Base-by-base conservation (phyloP, 768 basidiomycete genomes). In the Dacryopinax primogenitus region DNA sequence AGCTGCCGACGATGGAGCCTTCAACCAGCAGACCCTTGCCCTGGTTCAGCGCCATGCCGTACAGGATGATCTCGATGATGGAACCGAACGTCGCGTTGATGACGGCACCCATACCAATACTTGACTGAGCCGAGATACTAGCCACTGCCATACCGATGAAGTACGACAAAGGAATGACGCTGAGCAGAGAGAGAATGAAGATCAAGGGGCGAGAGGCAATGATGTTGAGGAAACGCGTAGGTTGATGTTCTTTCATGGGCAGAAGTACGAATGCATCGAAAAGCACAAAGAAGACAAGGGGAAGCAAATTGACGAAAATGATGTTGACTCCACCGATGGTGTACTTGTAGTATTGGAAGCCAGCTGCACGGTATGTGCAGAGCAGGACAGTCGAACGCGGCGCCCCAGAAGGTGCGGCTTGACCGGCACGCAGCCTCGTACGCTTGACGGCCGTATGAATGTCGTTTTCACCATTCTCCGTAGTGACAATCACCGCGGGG, bases 141-240 rank as follows among this genome's bases (percentile, higher is more conserved):
- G 96, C 96, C 67, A 99, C 96, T 7, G 96, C 96, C 96, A 97
- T 97, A 18, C 96, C 96, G 72, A 99, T 98, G 78, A 99, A 99
- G 79, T 99, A 99, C 7, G 90, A 93, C 21, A 99, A 81, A 0
- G 96, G 96, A 69, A 99, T 98, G 71, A 99, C 92, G 69, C 90
- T 91, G 30, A 88, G 83, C 47, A 99, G 79, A 69, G 87, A 83
- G 70, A 94, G 76, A 45, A 91, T 68, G 74, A 99, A 98, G 70
- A 98, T 87, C 70, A 90, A 76, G 1, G 81, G 83, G 62, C 86
- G 86, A 0, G 86, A 86, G 6, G 90, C 82, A 65, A 98, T 72
- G 69, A 88, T 74, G 2, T 77, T 78, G 47, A 96, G 78, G 67
- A 95, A 72, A 0, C 81, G 80, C 0, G 89, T 84, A 64, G 87